Evolutionary conservation across 148 eudicot genomes (phyloP).

Genomic region (Chenopodium quinoa): DNA sequence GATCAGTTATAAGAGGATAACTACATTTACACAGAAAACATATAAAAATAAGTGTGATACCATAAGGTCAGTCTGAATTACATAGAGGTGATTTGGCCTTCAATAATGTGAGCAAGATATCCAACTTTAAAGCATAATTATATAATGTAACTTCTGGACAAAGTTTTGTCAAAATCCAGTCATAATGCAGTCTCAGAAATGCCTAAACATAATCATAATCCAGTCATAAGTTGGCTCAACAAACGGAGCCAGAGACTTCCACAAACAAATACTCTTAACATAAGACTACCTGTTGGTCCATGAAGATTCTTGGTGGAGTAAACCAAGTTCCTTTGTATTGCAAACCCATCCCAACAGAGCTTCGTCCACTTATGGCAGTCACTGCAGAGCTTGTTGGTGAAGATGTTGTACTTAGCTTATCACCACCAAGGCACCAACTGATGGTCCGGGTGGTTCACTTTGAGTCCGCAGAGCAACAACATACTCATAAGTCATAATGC

Average conservation of each 20-base stretch:
- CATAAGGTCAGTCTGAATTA: neutral
- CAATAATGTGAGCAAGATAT: neutral
- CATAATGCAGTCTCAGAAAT: neutral
- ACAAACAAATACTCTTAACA: neutral
- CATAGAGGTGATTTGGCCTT: neutral
- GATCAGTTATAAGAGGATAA: too few relatives aligned
- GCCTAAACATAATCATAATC: neutral
- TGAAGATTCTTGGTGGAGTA: conserved; percentile 92
- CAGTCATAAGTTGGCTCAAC: too few relatives aligned
- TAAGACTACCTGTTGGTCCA: conserved; percentile 64
- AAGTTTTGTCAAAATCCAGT: neutral
- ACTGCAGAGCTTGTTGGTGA: conserved; percentile 91
- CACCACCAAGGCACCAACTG: conserved; percentile 50
- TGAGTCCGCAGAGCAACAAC: conserved; percentile 89
- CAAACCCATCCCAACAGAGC: conserved; percentile 78
- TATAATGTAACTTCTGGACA: neutral
- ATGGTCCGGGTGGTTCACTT: conserved; percentile 87
- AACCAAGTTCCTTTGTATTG: conserved; percentile 92
- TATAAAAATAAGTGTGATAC: neutral
- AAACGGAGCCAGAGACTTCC: too few relatives aligned
- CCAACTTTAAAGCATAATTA: neutral
- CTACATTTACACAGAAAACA: too few relatives aligned
- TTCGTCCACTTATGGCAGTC: conserved; percentile 84
- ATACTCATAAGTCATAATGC: conserved; percentile 89
- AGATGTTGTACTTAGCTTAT: conserved; percentile 67